Evolutionary conservation across 75 land plant genomes (phyloP).

Genomic region (Pinus tabuliformis): DNA sequence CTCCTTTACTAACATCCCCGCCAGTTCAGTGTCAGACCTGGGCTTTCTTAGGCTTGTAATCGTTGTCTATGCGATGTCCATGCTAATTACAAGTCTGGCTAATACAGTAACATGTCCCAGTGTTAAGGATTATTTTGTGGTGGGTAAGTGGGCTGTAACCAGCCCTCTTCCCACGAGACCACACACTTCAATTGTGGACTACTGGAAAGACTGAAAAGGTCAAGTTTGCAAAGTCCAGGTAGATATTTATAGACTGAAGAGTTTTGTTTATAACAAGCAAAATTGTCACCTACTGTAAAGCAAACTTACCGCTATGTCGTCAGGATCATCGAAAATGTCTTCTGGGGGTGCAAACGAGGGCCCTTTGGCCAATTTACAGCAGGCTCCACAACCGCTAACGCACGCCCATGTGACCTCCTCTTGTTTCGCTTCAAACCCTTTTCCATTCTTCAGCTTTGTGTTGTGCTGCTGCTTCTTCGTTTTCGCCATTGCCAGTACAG

Average conservation of each 20-base stretch:
- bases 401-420: slow-evolving; percentile 48
- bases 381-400: slow-evolving; percentile 69
- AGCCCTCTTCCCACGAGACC: background rate
- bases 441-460: too few species aligned
- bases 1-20: too few species aligned
- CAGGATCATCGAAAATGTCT: slow-evolving; percentile 56
- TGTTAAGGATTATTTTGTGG: too few species aligned
- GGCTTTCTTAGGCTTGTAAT: too few species aligned
- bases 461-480: too few species aligned
- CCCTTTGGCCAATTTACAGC: slow-evolving; percentile 74
- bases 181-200: background rate
- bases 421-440: slow-evolving; percentile 13
- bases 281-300: background rate
- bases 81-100: too few species aligned
- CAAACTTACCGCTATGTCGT: slow-evolving; percentile 37
- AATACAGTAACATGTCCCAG: too few species aligned
- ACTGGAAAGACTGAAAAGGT: background rate
- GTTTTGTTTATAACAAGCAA: too few species aligned
- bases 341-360: slow-evolving; percentile 63
- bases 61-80: too few species aligned
- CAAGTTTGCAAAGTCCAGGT: background rate
- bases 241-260: background rate
- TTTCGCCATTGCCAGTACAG: too few species aligned
- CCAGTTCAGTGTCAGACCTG: too few species aligned
- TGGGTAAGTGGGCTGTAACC: too few species aligned